Conservation (phyloP, 495 filamentous ascomycete species). For the Apiosordaria backusii region DNA sequence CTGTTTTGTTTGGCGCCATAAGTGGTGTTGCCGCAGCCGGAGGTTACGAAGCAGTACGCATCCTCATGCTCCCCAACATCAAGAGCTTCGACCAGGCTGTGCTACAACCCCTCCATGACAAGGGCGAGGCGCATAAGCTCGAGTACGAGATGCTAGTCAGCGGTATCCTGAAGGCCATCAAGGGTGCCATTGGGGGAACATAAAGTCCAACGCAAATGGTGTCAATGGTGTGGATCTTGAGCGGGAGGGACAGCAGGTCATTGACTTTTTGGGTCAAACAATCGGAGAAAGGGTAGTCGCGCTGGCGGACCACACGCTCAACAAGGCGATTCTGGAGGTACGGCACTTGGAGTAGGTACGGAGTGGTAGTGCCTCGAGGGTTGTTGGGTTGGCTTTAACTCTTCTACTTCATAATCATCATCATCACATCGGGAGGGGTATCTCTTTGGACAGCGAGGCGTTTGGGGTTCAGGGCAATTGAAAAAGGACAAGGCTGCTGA, state of each 20-base stretch:
- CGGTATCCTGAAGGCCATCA: constrained; percentile 58
- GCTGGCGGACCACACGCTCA: constrained; percentile 49
- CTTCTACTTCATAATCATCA: not conserved
- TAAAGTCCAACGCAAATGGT: constrained; percentile 21
- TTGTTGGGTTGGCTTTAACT: not conserved
- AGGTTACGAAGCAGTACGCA: constrained; percentile 72
- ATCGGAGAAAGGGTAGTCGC: constrained; percentile 57
- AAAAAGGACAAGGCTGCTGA: constrained; percentile 4
- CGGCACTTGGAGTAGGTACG: constrained; percentile 33
- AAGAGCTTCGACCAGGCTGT: constrained; percentile 67
- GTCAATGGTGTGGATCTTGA: constrained; percentile 31
- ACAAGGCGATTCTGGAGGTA: constrained; percentile 50
- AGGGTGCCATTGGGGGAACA: constrained; percentile 23
- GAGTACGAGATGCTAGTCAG: constrained; percentile 63
- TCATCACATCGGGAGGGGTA: not conserved
- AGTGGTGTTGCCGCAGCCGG: constrained; percentile 71
- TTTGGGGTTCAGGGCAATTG: not conserved
- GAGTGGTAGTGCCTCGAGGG: not conserved
- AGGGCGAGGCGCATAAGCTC: constrained; percentile 49
- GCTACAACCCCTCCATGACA: constrained; percentile 57
- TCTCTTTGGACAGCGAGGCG: constrained; percentile 7
- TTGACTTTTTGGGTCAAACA: constrained; percentile 52
- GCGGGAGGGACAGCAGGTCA: constrained; percentile 50
- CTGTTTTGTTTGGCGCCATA: constrained; percentile 83
- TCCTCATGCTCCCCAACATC: constrained; percentile 76